Conservation (phyloP, 352 stramenopile species). For the Phytopythium sindhum region DNA sequence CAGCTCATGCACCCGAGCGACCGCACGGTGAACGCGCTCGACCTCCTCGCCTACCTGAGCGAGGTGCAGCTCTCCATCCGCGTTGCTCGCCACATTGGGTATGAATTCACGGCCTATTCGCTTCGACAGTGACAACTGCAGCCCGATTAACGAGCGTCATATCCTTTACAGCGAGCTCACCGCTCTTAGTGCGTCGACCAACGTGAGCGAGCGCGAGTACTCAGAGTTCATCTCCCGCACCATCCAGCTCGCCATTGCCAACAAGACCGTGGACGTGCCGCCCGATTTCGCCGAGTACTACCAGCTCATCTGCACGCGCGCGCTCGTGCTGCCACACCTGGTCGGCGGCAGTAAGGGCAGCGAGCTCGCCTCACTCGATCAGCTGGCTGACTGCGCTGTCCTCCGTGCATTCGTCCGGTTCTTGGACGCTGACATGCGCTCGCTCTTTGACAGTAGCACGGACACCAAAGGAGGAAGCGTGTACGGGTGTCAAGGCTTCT, state of each 20-base stretch:
- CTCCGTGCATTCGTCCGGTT: slow-evolving; percentile 48
- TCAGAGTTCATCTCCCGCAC: slow-evolving; percentile 19
- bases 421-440: slow-evolving; percentile 23
- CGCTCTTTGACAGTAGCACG: slow-evolving; percentile 23
- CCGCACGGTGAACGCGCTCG: slow-evolving; percentile 33
- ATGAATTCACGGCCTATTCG: neutral
- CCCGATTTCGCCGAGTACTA: slow-evolving; percentile 55
- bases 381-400: slow-evolving; percentile 26
- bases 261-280: slow-evolving; percentile 19
- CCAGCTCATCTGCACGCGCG: slow-evolving; percentile 52
- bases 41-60: slow-evolving; percentile 47
- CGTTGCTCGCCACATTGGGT: slow-evolving; percentile 9
- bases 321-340: slow-evolving; percentile 44
- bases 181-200: slow-evolving; percentile 10
- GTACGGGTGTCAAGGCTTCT: neutral
- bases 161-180: slow-evolving; percentile 2
- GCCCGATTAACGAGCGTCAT: neutral
- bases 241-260: slow-evolving; percentile 17
- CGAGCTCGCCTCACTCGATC: slow-evolving; percentile 26
- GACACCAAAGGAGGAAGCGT: neutral
- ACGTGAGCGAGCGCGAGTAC: slow-evolving; percentile 30
- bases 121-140: slow-evolving; percentile 13
- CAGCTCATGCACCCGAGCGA: slow-evolving; percentile 18
- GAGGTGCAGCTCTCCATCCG: slow-evolving; percentile 33
- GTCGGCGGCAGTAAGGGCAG: slow-evolving; percentile 12